Evolutionary conservation across 768 basidiomycete species (phyloP).

Genomic region (Mrakia hoshinonis): DNA sequence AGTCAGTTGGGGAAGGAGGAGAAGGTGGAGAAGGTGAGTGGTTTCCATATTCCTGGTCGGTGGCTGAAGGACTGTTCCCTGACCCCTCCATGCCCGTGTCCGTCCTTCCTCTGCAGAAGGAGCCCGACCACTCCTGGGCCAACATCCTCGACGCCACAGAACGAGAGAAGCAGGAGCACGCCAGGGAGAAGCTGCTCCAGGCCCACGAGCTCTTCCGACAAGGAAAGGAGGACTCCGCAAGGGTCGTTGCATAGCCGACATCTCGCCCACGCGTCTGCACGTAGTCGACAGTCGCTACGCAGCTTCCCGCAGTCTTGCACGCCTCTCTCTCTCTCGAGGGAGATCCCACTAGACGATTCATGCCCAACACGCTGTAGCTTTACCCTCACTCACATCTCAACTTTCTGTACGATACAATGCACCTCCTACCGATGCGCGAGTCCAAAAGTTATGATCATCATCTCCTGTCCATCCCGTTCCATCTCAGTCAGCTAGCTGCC

Average conservation of each 20-base stretch:
- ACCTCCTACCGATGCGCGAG: no score
- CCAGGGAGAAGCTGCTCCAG: background rate
- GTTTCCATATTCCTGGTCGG: background rate
- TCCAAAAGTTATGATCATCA: no score
- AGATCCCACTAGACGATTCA: no score
- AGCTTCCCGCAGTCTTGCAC: no score
- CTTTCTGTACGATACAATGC: no score
- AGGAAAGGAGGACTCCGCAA: background rate
- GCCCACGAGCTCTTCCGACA: constrained; percentile 1
- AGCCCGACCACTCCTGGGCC: constrained; percentile 10
- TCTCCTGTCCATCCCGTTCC: no score
- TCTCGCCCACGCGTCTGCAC: no score
- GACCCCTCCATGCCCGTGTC: background rate
- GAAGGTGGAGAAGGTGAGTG: background rate
- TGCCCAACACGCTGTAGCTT: no score
- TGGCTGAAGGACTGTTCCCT: background rate
- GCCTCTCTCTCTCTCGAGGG: no score
- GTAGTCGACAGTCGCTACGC: no score
- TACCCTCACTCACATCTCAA: no score
- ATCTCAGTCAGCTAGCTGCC: no score
- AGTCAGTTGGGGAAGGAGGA: background rate
- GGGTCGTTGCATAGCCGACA: background rate
- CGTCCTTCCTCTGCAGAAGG: background rate
- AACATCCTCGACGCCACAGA: constrained; percentile 15
- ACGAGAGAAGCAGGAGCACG: background rate